A percentile compares a stretch with the other conserved stretches of the same genome.
These are phyloP conservation scores for Nicotiana knightiana DNA, from an alignment of 257 asterid species.

Conservation along the genomic window DNA sequence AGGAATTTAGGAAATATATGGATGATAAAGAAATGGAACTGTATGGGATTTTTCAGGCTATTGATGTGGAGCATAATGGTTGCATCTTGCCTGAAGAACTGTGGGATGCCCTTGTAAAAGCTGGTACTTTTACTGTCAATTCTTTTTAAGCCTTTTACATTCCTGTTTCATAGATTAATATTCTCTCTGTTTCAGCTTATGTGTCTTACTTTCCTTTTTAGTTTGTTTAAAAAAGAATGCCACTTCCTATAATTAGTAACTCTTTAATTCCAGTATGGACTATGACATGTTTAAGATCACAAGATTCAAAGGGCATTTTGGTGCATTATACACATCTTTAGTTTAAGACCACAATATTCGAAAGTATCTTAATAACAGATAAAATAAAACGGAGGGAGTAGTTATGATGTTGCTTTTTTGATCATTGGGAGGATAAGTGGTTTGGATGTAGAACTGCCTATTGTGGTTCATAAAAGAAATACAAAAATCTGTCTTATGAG, in stretches of 20 bases:
- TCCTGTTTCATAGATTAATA: neutral
- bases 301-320: too few relatives aligned
- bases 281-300: too few relatives aligned
- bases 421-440: neutral
- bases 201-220: neutral
- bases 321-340: too few relatives aligned
- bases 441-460: neutral
- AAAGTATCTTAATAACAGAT: too few relatives aligned
- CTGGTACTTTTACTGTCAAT: conserved; percentile 33
- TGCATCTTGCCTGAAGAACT: conserved; percentile 95
- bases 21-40: conserved; percentile 95
- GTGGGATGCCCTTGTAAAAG: conserved; percentile 93
- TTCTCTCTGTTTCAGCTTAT: neutral
- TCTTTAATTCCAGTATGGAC: too few relatives aligned
- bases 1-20: conserved; percentile 92
- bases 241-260: too few relatives aligned
- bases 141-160: neutral
- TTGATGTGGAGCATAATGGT: conserved; percentile 92
- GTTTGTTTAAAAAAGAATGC: too few relatives aligned
- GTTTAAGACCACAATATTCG: too few relatives aligned
- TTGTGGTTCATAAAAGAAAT: neutral
- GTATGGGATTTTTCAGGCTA: conserved; percentile 92
- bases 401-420: neutral
- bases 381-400: too few relatives aligned
- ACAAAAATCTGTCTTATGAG: neutral